Percentiles rank a stretch among this genome's conserved stretches.
Evolutionary conservation across 129 eudicot species (phyloP).

Genomic region (Logfia minima): DNA sequence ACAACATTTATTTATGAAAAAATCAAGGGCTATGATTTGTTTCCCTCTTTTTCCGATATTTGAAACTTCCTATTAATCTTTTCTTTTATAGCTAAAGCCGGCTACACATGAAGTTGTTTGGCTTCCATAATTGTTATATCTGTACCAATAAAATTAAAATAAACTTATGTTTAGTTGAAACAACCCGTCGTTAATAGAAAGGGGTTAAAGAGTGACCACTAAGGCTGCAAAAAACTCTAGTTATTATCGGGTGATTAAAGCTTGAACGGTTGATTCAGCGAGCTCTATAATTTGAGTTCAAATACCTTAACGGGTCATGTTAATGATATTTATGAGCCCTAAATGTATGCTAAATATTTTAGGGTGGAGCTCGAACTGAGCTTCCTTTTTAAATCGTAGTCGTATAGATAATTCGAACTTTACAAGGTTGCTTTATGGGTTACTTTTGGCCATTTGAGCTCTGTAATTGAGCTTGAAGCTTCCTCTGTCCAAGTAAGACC

Average conservation of each 20-base stretch:
- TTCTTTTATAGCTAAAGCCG: neutral
- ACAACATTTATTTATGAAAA: no score
- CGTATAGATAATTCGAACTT: neutral
- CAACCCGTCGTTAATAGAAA: neutral
- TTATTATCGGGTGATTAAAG: neutral
- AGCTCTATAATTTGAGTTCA: no score
- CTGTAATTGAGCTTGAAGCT: neutral
- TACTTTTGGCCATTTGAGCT: neutral
- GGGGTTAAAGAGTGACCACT: neutral
- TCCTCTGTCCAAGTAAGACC: neutral
- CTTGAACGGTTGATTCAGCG: neutral
- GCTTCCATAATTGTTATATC: neutral
- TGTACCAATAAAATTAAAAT: neutral
- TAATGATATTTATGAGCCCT: slow-evolving; percentile 1
- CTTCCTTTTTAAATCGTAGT: neutral
- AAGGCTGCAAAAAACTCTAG: neutral
- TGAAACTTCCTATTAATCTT: no score
- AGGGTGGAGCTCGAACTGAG: neutral
- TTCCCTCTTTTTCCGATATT: no score
- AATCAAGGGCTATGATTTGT: no score
- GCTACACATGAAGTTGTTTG: neutral
- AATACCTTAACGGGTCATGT: no score
- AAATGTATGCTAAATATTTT: neutral
- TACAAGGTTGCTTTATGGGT: neutral
- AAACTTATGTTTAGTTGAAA: neutral